Percentiles rank a stretch among this genome's conserved stretches.
Evolutionary conservation across 1,284 basidiomycete species (phyloP).

Genomic region (Leccinum solheimii): DNA sequence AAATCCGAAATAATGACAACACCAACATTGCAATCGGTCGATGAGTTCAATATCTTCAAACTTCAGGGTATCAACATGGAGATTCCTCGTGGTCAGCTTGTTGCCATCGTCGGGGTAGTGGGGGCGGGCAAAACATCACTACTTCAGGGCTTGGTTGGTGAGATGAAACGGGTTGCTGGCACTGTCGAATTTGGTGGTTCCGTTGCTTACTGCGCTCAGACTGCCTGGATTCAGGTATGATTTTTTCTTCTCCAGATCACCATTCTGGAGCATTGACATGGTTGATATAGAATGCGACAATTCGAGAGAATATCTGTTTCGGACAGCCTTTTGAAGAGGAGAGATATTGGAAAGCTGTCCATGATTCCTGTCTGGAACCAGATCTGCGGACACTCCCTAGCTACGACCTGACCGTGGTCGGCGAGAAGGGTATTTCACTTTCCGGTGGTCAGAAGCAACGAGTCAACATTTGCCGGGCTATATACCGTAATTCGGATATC

Average conservation of each 20-base stretch:
- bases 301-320: constrained; percentile 81
- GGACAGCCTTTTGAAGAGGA: constrained; percentile 65
- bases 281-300: constrained; percentile 56
- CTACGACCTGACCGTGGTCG: constrained; percentile 85
- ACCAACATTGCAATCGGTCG: background rate
- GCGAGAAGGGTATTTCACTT: constrained; percentile 86
- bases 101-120: constrained; percentile 76
- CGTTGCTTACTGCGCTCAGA: constrained; percentile 82
- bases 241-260: constrained; percentile 28
- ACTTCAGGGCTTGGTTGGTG: constrained; percentile 77
- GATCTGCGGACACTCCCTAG: constrained; percentile 66
- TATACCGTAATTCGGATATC: constrained; percentile 85
- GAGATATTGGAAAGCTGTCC: constrained; percentile 61
- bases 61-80: constrained; percentile 55
- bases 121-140: constrained; percentile 73
- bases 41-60: constrained; percentile 20
- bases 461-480: constrained; percentile 76
- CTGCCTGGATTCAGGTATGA: constrained; percentile 81
- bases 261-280: background rate
- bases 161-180: constrained; percentile 70
- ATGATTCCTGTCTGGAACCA: constrained; percentile 61
- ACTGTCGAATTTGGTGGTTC: constrained; percentile 68
- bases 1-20: background rate
- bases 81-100: constrained; percentile 71
- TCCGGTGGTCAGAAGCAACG: constrained; percentile 85